Evolutionary conservation across 1,139 yeast genomes (phyloP).

Genomic region (Candida sanyaensis): DNA sequence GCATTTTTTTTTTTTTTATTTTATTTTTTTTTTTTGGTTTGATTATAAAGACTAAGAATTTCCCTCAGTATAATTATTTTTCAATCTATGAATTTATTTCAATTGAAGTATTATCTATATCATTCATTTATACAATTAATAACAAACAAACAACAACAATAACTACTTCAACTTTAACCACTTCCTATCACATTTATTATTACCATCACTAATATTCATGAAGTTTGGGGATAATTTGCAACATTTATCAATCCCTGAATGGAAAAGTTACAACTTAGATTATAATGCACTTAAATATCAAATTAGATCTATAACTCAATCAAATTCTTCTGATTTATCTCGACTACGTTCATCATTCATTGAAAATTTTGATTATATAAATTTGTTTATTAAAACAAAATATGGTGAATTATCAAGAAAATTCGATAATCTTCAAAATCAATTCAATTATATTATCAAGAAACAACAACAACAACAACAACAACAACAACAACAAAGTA

Average conservation of each 20-base stretch:
- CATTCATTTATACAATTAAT: not conserved
- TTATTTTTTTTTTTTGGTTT: too few species aligned
- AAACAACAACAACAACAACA: not conserved
- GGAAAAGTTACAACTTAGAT: conserved; percentile 82
- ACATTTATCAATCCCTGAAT: conserved; percentile 80
- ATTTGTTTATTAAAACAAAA: conserved; percentile 65
- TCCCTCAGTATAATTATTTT: not conserved
- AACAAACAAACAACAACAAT: too few species aligned
- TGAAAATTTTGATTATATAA: conserved; percentile 54
- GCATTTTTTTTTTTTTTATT: too few species aligned
- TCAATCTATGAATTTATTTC: too few species aligned
- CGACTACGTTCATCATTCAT: conserved; percentile 34
- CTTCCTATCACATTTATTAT: not conserved
- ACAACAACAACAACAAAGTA: not conserved
- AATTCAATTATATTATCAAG: conserved; percentile 15
- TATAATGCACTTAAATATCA: conserved; percentile 72
- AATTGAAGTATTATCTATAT: too few species aligned
- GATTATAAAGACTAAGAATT: too few species aligned
- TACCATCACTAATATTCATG: too few species aligned
- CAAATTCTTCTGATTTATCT: conserved; percentile 18
- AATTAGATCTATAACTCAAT: conserved; percentile 41
- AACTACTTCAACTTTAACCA: not conserved
- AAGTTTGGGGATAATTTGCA: conserved; percentile 81
- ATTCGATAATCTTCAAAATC: conserved; percentile 23
- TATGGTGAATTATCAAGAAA: conserved; percentile 56